phyloP scores from a whole-genome alignment of 1,284 basidiomycete species.

The Blastosporella zonata region DNA sequence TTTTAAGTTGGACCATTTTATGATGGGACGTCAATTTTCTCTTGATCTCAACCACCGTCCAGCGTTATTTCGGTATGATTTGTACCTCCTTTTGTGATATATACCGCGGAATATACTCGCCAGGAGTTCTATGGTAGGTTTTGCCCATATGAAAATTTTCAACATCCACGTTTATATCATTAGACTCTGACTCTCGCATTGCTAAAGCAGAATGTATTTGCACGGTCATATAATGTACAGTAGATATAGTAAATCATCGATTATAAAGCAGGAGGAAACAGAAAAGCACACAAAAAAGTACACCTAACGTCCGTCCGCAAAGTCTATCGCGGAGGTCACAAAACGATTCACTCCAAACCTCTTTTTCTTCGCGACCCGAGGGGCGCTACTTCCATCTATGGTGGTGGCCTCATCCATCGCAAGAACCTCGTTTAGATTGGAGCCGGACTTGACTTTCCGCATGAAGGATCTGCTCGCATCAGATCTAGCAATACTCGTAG shows the following conservation, averaged over 20 bases:
- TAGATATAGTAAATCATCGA: neutral
- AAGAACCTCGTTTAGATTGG: conserved; percentile 14
- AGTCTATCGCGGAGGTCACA: conserved; percentile 46
- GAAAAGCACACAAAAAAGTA: neutral
- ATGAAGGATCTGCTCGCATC: conserved; percentile 14
- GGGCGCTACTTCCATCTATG: conserved; percentile 13
- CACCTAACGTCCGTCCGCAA: conserved; percentile 39
- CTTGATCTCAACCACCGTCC: too few species aligned
- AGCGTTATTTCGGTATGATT: too few species aligned
- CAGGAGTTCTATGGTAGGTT: too few species aligned
- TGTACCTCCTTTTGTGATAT: too few species aligned
- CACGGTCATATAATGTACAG: too few species aligned
- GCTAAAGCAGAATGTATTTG: too few species aligned
- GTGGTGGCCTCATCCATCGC: conserved; percentile 1
- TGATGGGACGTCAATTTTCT: too few species aligned
- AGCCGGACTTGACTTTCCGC: conserved; percentile 22
- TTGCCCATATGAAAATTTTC: too few species aligned
- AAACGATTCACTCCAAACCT: conserved; percentile 32
- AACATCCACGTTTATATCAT: too few species aligned
- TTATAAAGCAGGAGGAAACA: neutral
- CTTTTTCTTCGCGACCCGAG: conserved; percentile 21
- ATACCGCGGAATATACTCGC: too few species aligned
- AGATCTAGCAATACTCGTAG: conserved; percentile 10
- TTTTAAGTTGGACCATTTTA: too few species aligned
- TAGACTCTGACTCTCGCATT: too few species aligned